Base-by-base conservation (phyloP, 2,329 filamentous ascomycete genomes). In the Bipolaris cookei region DNA sequence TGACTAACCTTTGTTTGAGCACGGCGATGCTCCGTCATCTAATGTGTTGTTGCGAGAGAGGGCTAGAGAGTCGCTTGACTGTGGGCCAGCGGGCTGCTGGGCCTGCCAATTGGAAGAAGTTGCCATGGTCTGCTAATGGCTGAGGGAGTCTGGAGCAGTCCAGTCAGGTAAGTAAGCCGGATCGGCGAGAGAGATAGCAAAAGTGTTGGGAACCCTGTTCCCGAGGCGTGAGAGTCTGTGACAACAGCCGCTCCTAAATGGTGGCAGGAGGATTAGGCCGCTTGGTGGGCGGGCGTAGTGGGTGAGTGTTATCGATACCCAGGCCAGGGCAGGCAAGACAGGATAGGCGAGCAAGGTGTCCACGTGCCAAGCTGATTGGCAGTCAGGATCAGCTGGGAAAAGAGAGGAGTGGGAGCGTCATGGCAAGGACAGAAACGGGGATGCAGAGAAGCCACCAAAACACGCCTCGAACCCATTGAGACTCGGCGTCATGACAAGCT, bases 1-100 rank as follows among this genome's bases (percentile, higher is more conserved):
- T 6, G 55, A 75, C 73, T 68, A 62, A 75, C 73, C 69, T 70
- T 76, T 76, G 43, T 63, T 76, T 39, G 67, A 56, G 49, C 61
- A 69, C 41, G 71, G 67, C 61, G 73, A 74, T 56, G 61, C 56
- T 61, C 63, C 64, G 42, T 61, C 68, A n/a, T 69, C 67, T 50
- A 61, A 58, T 39, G 58, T 58, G 48, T 52, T 59, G 56, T 54
- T 56, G 58, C 47, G 62, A 41, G 58, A 41, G 38, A 51, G 51
- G 44, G 62, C 55, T 57, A 63, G 48, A 30, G 64, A 54, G 59
- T 64, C 61, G 62, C 53, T 65, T 65, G 57, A 62, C 43, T 58
- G 63, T 52, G 63, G 46, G 60, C 56, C 55, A 45, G 59, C 63
- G 43, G 63, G 56, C 53, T 53, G 49, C 53, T 51, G 48, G 45